These are phyloP conservation scores for Paspalum vaginatum DNA, from an alignment of 176 grass and related monocot species.

Conservation along the genomic window DNA sequence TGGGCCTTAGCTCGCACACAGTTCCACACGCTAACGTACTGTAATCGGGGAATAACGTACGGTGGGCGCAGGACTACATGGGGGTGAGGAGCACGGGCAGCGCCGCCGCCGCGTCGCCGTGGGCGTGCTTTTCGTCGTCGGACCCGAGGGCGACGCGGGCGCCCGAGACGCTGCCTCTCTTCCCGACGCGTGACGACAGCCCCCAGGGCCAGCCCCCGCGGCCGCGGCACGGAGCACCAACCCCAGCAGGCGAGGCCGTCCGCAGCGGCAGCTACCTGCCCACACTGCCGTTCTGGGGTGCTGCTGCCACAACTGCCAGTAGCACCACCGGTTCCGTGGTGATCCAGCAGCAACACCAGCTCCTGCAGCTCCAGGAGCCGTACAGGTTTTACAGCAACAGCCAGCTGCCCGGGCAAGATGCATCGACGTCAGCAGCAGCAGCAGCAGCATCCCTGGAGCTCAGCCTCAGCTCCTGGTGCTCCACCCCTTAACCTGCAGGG, in stretches of 20 bases:
- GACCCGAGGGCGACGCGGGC: slow-evolving; percentile 30
- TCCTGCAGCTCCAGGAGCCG: slow-evolving; percentile 35
- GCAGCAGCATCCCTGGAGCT: slow-evolving; percentile 61
- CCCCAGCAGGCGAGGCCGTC: neutral
- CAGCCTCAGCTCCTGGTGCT: slow-evolving; percentile 58
- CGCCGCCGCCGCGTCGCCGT: neutral
- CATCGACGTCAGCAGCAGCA: neutral
- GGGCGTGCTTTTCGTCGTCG: slow-evolving; percentile 33
- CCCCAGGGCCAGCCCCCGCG: neutral
- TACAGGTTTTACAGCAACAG: slow-evolving; percentile 44
- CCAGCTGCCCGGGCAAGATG: slow-evolving; percentile 35
- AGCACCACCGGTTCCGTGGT: neutral
- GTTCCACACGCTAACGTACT: neutral
- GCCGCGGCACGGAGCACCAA: neutral
- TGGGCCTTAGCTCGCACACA: neutral
- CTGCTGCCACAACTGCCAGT: neutral
- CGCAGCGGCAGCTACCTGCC: neutral
- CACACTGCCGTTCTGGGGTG: slow-evolving; percentile 35
- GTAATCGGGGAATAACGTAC: neutral
- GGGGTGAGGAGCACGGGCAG: slow-evolving; percentile 24
- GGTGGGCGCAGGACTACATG: slow-evolving; percentile 55
- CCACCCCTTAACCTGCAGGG: slow-evolving; percentile 47
- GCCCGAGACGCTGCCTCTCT: slow-evolving; percentile 68
- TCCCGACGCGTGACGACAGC: slow-evolving; percentile 37
- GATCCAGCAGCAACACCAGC: slow-evolving; percentile 36